Evolutionary conservation across 495 filamentous ascomycete species (phyloP), one percentile per base, ranked within the genome.

Genomic region (Penicillium verhagenii): DNA sequence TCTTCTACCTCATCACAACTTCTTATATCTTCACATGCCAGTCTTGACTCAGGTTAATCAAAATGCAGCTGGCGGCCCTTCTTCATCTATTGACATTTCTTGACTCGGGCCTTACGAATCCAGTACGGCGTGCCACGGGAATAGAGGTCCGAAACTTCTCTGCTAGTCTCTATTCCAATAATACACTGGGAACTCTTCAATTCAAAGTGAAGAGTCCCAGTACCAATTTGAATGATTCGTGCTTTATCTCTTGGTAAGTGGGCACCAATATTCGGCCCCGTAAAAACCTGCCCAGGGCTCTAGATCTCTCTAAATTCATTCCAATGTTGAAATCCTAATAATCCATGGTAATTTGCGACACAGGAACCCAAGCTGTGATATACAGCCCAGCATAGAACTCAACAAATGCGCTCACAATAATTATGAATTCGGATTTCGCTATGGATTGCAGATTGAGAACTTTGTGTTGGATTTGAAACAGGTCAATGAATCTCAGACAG

Each of bases 401-500:
- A 46, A 48, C 31, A 52, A 31, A 24, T 60, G 58, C 26, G 42
- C 24, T 8, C 35, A 47, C 13, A 16, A 47, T 25, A 26, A 46
- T 10, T 56, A 44, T n/a, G 43, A 53, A 39, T 60, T 60, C 44
- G 53, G 53, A 13, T 53, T 60, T 39, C 58, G 58, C 18, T 60
- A 60, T 23, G 53, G 58, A 2, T 43, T 60, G 23, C 48, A 56
- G 42, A 56, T 60, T 13, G 53, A 60, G 44, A 40, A 49, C 20
- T 60, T 60, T 5, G 29, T 31, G 7, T 31, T 60, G 6, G 49
- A 49, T 35, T 20, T 60, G 26, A 33, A 56, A 14, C 47, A 38
- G 9, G 31, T 50, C n/a, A 25, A 24, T n/a, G 20, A 31, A 3
- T 28, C 52, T 1, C 40, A 47, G 43, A 44, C 31, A 1, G 52